Evolutionary conservation across 2,329 filamentous ascomycete species (phyloP).

Genomic region (Microdochium bolleyi): DNA sequence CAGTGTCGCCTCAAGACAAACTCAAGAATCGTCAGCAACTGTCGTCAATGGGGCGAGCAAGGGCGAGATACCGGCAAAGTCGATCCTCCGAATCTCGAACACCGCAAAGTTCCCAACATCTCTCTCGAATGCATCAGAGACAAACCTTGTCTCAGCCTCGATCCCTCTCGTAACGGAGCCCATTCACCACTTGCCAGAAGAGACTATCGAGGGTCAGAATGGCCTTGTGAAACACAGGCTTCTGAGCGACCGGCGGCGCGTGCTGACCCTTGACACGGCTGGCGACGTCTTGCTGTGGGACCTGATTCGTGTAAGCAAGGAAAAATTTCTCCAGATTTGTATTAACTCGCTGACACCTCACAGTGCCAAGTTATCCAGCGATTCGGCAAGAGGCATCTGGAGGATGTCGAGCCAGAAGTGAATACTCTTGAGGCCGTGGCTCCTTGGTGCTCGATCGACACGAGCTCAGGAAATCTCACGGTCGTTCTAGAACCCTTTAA

Average conservation of each 20-base stretch:
- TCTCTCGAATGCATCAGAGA: constrained; percentile 44
- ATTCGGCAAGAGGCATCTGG: constrained; percentile 91
- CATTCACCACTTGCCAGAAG: constrained; percentile 60
- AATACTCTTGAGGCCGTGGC: constrained; percentile 86
- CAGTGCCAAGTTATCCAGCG: constrained; percentile 80
- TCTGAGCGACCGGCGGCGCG: constrained; percentile 82
- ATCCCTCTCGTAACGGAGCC: constrained; percentile 47
- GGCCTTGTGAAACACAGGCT: constrained; percentile 89
- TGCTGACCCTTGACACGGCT: constrained; percentile 87
- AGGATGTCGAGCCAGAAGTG: constrained; percentile 80
- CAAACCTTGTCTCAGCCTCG: constrained; percentile 36
- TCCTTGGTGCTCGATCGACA: constrained; percentile 94
- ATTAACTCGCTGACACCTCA: constrained; percentile 7
- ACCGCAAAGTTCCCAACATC: constrained; percentile 66
- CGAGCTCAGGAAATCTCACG: constrained; percentile 82
- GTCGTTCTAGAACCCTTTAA: constrained; percentile 91
- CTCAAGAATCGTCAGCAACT: constrained; percentile 24
- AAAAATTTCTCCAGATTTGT: background rate
- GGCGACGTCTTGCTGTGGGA: constrained; percentile 96
- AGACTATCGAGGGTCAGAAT: constrained; percentile 86
- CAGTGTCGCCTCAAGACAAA: constrained; percentile 28
- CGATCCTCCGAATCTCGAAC: constrained; percentile 76
- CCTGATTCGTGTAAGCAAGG: constrained; percentile 62
- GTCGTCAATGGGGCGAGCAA: constrained; percentile 28
- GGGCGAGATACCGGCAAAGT: constrained; percentile 67